Conservation (phyloP, 2,329 filamentous ascomycete species). For the Emmonsiellopsis sp. region DNA sequence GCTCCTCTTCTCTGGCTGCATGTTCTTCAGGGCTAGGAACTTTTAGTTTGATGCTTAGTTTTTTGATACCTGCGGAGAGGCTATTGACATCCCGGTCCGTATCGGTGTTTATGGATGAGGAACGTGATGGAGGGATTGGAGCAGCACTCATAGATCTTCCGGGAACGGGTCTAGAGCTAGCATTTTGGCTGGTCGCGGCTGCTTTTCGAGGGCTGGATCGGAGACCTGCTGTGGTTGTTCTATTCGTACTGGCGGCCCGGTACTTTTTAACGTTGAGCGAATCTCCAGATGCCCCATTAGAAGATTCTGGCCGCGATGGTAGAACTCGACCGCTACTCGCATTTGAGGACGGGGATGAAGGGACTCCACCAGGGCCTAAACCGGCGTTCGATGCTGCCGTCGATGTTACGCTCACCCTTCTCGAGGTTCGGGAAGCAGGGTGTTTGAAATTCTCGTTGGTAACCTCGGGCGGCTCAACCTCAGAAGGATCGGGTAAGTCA, state of each 20-base stretch:
- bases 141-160: background rate
- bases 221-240: slow-evolving; percentile 30
- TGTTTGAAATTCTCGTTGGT: slow-evolving; percentile 8
- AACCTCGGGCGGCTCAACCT: slow-evolving; percentile 16
- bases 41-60: slow-evolving; percentile 48
- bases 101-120: slow-evolving; percentile 13
- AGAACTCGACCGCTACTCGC: background rate
- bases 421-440: slow-evolving; percentile 9
- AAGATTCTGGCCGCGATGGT: slow-evolving; percentile 14
- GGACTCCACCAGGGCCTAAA: slow-evolving; percentile 1
- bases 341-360: background rate
- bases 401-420: slow-evolving; percentile 23
- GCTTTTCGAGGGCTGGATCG: slow-evolving; percentile 28
- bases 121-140: background rate
- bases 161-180: background rate
- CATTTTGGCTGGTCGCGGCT: slow-evolving; percentile 27
- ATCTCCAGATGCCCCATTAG: slow-evolving; percentile 18
- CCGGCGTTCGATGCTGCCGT: slow-evolving; percentile 15
- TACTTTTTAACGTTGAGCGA: slow-evolving; percentile 49
- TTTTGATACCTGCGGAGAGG: slow-evolving; percentile 45
- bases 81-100: slow-evolving; percentile 37
- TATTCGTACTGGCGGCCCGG: slow-evolving; percentile 42
- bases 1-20: slow-evolving; percentile 42
- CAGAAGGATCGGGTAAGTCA: slow-evolving; percentile 32
- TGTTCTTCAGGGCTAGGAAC: slow-evolving; percentile 50